Conservation (phyloP, 2,329 filamentous ascomycete species). For the Verticillium nonalfalfae region DNA sequence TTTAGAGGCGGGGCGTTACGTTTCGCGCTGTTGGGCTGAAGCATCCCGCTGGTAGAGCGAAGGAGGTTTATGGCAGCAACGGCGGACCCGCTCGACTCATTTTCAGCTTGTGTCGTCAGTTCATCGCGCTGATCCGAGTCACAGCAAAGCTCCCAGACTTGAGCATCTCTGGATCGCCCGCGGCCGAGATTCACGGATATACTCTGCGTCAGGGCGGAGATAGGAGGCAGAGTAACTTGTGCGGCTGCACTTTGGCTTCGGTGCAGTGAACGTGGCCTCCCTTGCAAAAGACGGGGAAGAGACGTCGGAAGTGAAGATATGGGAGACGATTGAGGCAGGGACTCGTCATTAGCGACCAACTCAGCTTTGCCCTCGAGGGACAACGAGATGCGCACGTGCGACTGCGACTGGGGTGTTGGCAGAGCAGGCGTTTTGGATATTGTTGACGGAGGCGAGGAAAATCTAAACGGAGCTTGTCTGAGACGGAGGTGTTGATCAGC, state of each 20-base stretch:
- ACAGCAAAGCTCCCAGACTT: conserved; percentile 87
- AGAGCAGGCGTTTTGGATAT: conserved; percentile 28
- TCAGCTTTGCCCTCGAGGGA: conserved; percentile 90
- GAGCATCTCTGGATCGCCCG: conserved; percentile 78
- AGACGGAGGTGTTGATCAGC: conserved; percentile 1
- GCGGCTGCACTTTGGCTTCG: conserved; percentile 66
- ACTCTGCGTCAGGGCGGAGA: conserved; percentile 44
- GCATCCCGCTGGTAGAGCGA: conserved; percentile 55
- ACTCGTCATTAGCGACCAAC: conserved; percentile 63
- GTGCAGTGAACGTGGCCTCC: conserved; percentile 50
- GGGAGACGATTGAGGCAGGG: conserved; percentile 58
- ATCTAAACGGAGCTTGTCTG: conserved; percentile 37
- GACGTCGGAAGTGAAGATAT: conserved; percentile 36
- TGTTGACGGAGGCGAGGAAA: conserved; percentile 20
- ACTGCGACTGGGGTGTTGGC: conserved; percentile 30
- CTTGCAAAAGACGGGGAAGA: conserved; percentile 38
- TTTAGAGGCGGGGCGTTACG: conserved; percentile 45
- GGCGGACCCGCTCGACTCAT: conserved; percentile 73
- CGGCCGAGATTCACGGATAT: conserved; percentile 51
- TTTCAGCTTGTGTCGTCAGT: conserved; percentile 72
- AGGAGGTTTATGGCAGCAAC: conserved; percentile 77
- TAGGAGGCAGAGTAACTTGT: conserved; percentile 50
- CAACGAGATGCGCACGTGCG: conserved; percentile 70
- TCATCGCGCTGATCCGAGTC: conserved; percentile 75
- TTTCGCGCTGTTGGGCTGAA: conserved; percentile 55